Conservation (phyloP, 2,329 filamentous ascomycete species). For the Rhynchosporium secalis region DNA sequence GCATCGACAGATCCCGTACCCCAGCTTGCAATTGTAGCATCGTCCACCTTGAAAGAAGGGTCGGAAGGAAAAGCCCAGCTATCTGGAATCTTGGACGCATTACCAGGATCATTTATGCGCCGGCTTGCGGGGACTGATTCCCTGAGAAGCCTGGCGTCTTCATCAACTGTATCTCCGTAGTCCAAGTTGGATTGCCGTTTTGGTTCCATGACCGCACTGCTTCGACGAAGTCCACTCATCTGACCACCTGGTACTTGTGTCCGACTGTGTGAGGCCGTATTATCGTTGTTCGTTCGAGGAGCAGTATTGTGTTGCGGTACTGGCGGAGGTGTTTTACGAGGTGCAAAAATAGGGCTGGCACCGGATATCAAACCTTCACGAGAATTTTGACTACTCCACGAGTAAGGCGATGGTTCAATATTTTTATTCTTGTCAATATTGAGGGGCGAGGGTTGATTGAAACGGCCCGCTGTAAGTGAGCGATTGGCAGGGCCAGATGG, state of each 20-base stretch:
- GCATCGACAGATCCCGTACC: constrained; percentile 28
- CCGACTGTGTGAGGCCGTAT: constrained; percentile 15
- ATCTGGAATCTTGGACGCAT: constrained; percentile 30
- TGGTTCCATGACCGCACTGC: constrained; percentile 32
- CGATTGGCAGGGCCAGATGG: constrained; percentile 27
- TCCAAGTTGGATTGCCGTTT: constrained; percentile 36
- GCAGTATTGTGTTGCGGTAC: constrained; percentile 33
- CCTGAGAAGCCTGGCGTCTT: constrained; percentile 38
- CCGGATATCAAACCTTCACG: constrained; percentile 37
- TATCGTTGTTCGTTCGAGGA: constrained; percentile 20
- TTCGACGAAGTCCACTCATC: constrained; percentile 35
- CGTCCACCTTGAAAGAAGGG: constrained; percentile 26
- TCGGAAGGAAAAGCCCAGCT: constrained; percentile 35
- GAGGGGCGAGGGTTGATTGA: constrained; percentile 35
- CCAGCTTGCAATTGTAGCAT: constrained; percentile 27
- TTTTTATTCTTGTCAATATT: constrained; percentile 35
- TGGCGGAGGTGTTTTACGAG: constrained; percentile 23
- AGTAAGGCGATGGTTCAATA: constrained; percentile 36
- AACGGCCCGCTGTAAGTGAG: constrained; percentile 27
- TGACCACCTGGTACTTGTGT: constrained; percentile 26
- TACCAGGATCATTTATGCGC: constrained; percentile 31
- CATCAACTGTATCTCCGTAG: constrained; percentile 35
- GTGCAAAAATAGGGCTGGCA: constrained; percentile 29
- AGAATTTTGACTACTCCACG: constrained; percentile 38
- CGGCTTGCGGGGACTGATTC: constrained; percentile 39